These are phyloP conservation scores for Claviceps humidiphila DNA, from an alignment of 2,329 filamentous ascomycete species.

Conservation along the genomic window DNA sequence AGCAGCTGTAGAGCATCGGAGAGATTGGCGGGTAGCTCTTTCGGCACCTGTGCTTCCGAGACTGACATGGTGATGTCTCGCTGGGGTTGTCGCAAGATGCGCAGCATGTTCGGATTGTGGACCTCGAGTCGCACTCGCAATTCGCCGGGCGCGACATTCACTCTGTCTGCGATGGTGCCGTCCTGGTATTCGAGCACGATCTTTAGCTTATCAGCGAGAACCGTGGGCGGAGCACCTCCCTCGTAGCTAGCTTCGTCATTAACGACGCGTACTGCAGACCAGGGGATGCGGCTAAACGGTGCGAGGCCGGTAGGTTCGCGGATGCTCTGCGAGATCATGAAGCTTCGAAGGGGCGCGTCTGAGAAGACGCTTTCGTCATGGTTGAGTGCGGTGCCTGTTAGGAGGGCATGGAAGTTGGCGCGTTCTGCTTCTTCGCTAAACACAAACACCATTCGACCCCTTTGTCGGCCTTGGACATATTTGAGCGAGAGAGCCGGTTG, in stretches of 20 bases:
- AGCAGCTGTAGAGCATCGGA: constrained; percentile 49
- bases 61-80: constrained; percentile 65
- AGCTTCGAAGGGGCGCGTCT: constrained; percentile 52
- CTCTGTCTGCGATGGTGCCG: constrained; percentile 67
- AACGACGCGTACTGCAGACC: constrained; percentile 58
- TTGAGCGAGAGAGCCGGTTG: constrained; percentile 57
- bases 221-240: constrained; percentile 46
- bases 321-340: constrained; percentile 45
- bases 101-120: constrained; percentile 46
- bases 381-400: constrained; percentile 59
- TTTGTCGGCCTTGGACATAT: constrained; percentile 50
- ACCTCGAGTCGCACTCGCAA: constrained; percentile 54
- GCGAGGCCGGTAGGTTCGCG: constrained; percentile 35
- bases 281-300: constrained; percentile 39
- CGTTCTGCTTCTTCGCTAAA: constrained; percentile 65
- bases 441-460: constrained; percentile 62
- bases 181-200: constrained; percentile 63
- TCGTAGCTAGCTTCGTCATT: constrained; percentile 55
- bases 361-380: constrained; percentile 57
- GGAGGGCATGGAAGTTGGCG: constrained; percentile 54
- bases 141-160: constrained; percentile 71
- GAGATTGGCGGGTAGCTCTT: constrained; percentile 50
- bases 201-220: constrained; percentile 64
- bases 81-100: constrained; percentile 59
- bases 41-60: constrained; percentile 50